These are phyloP conservation scores for Glonium stellatum DNA, from an alignment of 495 filamentous ascomycete species.

Conservation along the genomic window DNA sequence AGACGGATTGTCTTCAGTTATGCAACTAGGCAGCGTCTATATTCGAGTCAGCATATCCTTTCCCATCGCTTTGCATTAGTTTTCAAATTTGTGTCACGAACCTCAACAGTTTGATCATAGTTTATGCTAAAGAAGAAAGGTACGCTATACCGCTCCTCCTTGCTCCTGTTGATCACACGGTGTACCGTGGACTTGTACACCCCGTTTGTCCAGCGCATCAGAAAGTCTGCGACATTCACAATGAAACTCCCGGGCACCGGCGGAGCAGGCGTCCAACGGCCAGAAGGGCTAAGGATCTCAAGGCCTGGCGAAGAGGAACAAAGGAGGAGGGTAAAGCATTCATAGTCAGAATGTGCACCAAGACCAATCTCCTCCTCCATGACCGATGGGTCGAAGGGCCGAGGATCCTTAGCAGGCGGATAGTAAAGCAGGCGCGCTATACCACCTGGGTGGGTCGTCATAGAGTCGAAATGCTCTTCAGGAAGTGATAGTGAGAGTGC, in stretches of 20 bases:
- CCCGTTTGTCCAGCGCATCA: slow-evolving; percentile 26
- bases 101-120: slow-evolving; percentile 19
- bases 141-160: slow-evolving; percentile 18
- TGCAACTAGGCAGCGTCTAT: slow-evolving; percentile 29
- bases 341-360: slow-evolving; percentile 45
- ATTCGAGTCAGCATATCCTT: background rate
- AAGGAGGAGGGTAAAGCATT: slow-evolving; percentile 46
- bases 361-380: slow-evolving; percentile 36
- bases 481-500: slow-evolving; percentile 41
- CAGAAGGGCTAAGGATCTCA: slow-evolving; percentile 46
- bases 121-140: slow-evolving; percentile 28
- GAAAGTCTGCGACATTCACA: slow-evolving; percentile 25
- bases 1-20: slow-evolving; percentile 16
- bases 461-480: slow-evolving; percentile 42
- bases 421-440: slow-evolving; percentile 44
- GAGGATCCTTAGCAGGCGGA: slow-evolving; percentile 32
- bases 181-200: slow-evolving; percentile 21
- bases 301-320: slow-evolving; percentile 42
- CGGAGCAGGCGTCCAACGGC: slow-evolving; percentile 40
- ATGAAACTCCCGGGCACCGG: slow-evolving; percentile 39
- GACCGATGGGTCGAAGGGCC: background rate
- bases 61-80: background rate
- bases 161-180: slow-evolving; percentile 16
- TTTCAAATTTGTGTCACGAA: background rate
- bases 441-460: slow-evolving; percentile 40